These are phyloP conservation scores for Spencermartinsiella europaea DNA, from an alignment of 805 yeast species.

Conservation along the genomic window DNA sequence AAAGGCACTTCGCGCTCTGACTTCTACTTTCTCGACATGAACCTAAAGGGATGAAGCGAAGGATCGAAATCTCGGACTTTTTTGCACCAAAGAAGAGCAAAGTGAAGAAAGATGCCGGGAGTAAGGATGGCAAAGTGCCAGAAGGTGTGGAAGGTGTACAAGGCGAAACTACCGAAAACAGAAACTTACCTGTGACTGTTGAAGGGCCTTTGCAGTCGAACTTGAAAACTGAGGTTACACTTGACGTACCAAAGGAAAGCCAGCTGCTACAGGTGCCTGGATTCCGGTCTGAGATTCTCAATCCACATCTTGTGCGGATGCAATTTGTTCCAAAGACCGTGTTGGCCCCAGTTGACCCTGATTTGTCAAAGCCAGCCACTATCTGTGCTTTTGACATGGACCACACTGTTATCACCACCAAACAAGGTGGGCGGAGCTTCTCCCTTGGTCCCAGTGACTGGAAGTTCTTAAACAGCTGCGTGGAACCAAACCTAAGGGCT, in stretches of 20 bases:
- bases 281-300: neutral
- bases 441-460: conserved; percentile 48
- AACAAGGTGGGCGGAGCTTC: conserved; percentile 40
- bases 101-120: neutral
- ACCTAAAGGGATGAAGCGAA: neutral
- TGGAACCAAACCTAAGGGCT: conserved; percentile 7
- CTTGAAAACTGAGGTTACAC: neutral
- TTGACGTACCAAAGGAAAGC: neutral
- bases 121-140: neutral
- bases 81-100: conserved; percentile 1
- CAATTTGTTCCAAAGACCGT: neutral
- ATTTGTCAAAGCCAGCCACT: neutral
- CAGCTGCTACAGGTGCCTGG: neutral
- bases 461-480: conserved; percentile 46
- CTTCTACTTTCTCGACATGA: no score
- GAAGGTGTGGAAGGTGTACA: neutral
- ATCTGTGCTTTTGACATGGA: conserved; percentile 83
- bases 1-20: no score
- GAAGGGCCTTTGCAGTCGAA: neutral
- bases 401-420: conserved; percentile 66
- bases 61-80: neutral
- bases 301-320: neutral
- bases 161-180: neutral
- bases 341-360: no score
- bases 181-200: neutral